Evolutionary conservation across 2,329 filamentous ascomycete species (phyloP).

Genomic region (Phaeomoniella chlamydospora): DNA sequence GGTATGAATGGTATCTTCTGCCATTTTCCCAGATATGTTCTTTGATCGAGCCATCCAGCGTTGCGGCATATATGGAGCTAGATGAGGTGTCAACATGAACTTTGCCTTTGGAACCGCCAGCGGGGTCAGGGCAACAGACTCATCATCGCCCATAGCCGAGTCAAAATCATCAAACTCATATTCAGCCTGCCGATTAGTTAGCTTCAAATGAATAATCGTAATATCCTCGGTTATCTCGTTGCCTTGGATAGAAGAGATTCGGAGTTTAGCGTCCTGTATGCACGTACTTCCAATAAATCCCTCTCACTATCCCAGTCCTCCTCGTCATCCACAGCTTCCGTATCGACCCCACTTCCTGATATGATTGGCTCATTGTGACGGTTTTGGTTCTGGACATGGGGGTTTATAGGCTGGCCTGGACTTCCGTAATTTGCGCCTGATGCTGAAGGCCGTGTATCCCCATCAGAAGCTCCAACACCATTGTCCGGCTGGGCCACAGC

Average conservation of each 20-base stretch:
- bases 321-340: background rate
- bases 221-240: background rate
- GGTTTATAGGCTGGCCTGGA: too few species aligned
- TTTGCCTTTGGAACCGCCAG: too few species aligned
- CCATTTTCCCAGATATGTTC: conserved; percentile 17
- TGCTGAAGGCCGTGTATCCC: too few species aligned
- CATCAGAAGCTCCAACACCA: too few species aligned
- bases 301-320: background rate
- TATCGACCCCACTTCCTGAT: too few species aligned
- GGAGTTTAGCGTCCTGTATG: background rate
- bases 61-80: background rate
- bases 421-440: too few species aligned
- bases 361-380: too few species aligned
- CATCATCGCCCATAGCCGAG: background rate
- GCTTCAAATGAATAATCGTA: background rate
- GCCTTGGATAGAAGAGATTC: background rate
- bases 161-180: background rate
- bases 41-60: conserved; percentile 6
- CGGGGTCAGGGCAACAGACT: background rate
- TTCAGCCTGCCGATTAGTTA: background rate
- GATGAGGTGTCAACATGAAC: background rate
- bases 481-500: too few species aligned
- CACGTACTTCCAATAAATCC: background rate
- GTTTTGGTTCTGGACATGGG: too few species aligned
- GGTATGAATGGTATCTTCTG: conserved; percentile 18